Percentiles rank a stretch among this genome's conserved stretches.
phyloP scores from a whole-genome alignment of 306 rosid genomes.

The Rosa multiflora region DNA sequence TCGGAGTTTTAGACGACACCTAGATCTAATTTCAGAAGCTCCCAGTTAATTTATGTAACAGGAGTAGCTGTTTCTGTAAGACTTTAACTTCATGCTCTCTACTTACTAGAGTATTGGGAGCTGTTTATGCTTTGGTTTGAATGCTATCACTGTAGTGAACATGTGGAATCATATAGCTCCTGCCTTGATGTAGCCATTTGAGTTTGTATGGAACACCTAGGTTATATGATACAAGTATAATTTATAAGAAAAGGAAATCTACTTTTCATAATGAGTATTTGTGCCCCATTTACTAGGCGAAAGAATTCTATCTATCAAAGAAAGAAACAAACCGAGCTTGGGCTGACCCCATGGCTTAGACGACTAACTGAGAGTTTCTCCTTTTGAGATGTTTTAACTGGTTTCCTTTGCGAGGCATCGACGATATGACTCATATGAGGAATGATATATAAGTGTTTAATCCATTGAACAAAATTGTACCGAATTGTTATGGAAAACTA shows the following conservation, averaged over 20 bases:
- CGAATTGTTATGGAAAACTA: no score
- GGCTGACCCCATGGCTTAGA: no score
- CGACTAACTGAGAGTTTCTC: no score
- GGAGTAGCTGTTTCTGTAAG: slow-evolving; percentile 7
- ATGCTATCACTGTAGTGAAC: not conserved
- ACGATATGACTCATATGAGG: no score
- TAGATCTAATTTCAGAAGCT: slow-evolving; percentile 33
- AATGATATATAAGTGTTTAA: no score
- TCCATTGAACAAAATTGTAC: no score
- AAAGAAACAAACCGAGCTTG: no score
- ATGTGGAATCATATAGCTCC: not conserved
- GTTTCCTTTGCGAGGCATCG: no score
- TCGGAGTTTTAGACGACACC: not conserved
- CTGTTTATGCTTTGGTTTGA: not conserved
- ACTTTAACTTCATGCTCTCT: not conserved
- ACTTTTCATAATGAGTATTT: not conserved
- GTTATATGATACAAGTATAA: not conserved
- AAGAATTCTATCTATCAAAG: no score
- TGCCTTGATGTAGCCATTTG: not conserved
- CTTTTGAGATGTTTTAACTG: no score
- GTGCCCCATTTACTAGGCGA: no score
- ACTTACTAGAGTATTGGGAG: not conserved
- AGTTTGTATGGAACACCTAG: slow-evolving; percentile 13
- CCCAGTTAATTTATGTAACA: slow-evolving; percentile 41
- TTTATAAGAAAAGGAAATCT: not conserved